Evolutionary conservation across 139 green algal genomes (phyloP).

Genomic region (Haematococcus sp.): DNA sequence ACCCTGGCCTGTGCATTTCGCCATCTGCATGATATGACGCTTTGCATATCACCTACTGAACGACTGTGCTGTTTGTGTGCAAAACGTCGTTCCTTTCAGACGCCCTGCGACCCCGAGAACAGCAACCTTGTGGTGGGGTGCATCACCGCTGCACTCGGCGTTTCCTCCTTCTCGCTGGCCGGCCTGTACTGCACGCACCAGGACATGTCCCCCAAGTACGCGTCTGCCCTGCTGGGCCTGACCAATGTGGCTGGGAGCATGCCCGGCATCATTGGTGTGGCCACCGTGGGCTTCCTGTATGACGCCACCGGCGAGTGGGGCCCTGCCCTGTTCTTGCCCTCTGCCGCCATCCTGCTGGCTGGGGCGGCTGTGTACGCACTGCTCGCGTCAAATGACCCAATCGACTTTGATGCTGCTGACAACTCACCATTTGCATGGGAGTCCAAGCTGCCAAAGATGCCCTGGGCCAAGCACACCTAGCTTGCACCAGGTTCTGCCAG

Average conservation of each 20-base stretch:
- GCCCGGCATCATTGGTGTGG: conserved; percentile 89
- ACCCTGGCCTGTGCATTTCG: too few species aligned
- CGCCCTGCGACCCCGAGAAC: background rate
- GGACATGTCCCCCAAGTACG: conserved; percentile 75
- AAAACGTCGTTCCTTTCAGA: background rate
- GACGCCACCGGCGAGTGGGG: conserved; percentile 73
- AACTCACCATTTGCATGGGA: conserved; percentile 39
- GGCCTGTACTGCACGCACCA: conserved; percentile 97
- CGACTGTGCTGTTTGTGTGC: background rate
- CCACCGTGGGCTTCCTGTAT: conserved; percentile 57
- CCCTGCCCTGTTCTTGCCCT: conserved; percentile 80
- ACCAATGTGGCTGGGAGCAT: conserved; percentile 90
- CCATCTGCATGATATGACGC: too few species aligned
- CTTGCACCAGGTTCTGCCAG: too few species aligned
- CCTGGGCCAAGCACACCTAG: too few species aligned
- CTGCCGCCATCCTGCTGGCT: conserved; percentile 65
- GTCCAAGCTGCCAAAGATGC: too few species aligned
- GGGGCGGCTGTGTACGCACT: conserved; percentile 47
- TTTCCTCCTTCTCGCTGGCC: conserved; percentile 73
- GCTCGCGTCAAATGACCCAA: conserved; percentile 41
- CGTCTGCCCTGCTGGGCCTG: conserved; percentile 87
- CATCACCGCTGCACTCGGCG: conserved; percentile 74
- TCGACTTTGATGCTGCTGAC: conserved; percentile 46
- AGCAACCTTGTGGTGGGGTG: conserved; percentile 34
- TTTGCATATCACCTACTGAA: too few species aligned